A percentile compares a stretch with the other conserved stretches of the same genome.
These are phyloP conservation scores for Leucosporidium creatinivorum DNA, from an alignment of 768 basidiomycete species.

Conservation along the genomic window DNA sequence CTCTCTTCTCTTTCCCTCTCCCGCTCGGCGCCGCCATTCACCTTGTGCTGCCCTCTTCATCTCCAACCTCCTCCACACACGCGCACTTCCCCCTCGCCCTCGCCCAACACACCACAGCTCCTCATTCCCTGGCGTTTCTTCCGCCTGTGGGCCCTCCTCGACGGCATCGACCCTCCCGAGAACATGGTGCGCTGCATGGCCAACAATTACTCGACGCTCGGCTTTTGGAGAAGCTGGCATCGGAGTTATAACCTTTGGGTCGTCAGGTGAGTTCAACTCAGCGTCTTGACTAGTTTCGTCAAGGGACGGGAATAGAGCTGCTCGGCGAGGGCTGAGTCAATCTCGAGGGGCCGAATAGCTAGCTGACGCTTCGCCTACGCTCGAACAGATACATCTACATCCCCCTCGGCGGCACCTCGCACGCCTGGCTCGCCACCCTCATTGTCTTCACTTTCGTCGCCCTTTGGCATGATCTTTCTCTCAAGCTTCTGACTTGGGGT, in stretches of 20 bases:
- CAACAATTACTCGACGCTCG: conserved; percentile 86
- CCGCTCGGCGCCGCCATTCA: not conserved
- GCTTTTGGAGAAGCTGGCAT: conserved; percentile 97
- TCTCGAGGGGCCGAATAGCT: too few species aligned
- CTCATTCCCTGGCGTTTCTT: conserved; percentile 95
- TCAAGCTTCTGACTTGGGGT: conserved; percentile 84
- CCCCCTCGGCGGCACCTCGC: conserved; percentile 69
- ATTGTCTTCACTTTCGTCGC: conserved; percentile 94
- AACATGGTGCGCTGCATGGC: conserved; percentile 99
- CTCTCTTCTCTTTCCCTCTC: too few species aligned
- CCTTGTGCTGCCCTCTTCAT: not conserved
- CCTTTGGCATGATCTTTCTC: conserved; percentile 90
- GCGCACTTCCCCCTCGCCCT: too few species aligned
- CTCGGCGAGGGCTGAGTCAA: not conserved
- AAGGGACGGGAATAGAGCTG: too few species aligned
- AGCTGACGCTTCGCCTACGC: not conserved
- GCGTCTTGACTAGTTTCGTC: conserved; percentile 6
- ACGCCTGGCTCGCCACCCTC: conserved; percentile 56
- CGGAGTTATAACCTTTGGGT: conserved; percentile 94
- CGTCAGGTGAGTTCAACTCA: conserved; percentile 70
- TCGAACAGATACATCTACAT: conserved; percentile 78
- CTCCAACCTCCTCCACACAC: too few species aligned
- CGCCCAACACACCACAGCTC: conserved; percentile 64
- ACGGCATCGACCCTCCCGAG: conserved; percentile 88
- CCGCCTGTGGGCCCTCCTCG: conserved; percentile 80